These are phyloP conservation scores for Artemisia annua DNA, from an alignment of 129 eudicot genomes.

Conservation along the genomic window DNA sequence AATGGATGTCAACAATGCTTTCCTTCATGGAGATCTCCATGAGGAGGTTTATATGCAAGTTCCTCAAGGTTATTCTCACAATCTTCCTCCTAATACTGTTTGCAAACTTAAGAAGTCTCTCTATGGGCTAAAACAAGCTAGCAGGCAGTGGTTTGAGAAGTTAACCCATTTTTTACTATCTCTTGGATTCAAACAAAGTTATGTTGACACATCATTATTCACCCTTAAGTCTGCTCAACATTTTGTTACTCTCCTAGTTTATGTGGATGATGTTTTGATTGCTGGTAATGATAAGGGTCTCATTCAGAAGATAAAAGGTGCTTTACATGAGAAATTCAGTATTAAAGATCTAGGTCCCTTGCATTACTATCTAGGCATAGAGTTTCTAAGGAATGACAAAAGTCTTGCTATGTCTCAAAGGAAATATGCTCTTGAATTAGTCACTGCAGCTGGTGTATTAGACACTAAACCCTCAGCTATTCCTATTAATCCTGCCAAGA, in stretches of 20 bases:
- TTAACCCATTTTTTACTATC: neutral
- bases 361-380: neutral
- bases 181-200: neutral
- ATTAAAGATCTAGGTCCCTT: neutral
- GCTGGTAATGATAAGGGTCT: neutral
- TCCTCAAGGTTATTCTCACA: neutral
- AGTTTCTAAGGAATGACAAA: neutral
- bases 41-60: neutral
- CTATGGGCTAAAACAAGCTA: neutral
- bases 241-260: neutral
- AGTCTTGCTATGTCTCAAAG: neutral
- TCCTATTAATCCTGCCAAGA: too few species aligned
- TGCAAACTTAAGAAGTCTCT: neutral
- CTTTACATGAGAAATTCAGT: neutral
- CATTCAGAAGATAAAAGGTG: neutral
- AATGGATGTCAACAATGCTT: neutral
- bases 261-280: neutral
- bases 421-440: neutral
- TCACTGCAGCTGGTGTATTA: rapidly evolving
- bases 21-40: neutral
- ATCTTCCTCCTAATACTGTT: neutral
- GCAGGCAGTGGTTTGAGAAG: neutral
- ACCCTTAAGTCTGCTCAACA: neutral
- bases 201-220: neutral
- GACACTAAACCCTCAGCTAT: neutral